A percentile compares a stretch with the other conserved stretches of the same genome.
phyloP scores from a whole-genome alignment of 129 eudicot species.

The Erigeron canadensis region DNA sequence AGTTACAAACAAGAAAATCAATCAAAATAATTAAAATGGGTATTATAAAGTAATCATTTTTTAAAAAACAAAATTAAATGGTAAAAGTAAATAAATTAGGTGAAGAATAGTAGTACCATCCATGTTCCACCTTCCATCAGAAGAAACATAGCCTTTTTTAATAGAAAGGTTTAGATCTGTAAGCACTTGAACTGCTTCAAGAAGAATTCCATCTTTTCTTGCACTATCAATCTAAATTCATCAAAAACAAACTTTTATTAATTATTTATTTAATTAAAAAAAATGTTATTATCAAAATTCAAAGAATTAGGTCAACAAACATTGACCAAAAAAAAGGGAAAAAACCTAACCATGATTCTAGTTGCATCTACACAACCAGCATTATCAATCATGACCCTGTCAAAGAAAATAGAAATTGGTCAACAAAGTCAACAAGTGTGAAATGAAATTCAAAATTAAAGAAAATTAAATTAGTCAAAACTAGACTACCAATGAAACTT shows the following conservation, averaged over 20 bases:
- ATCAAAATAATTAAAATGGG: too few species aligned
- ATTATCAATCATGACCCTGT: conserved; percentile 91
- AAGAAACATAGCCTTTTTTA: conserved; percentile 85
- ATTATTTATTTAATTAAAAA: background rate
- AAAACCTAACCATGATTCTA: conserved; percentile 60
- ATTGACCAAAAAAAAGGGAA: background rate
- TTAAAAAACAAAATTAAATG: too few species aligned
- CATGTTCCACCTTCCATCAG: conserved; percentile 99
- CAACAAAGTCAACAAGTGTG: conserved; percentile 19
- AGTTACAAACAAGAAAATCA: background rate
- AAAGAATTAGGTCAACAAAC: background rate
- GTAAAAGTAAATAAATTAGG: too few species aligned
- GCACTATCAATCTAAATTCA: conserved; percentile 75
- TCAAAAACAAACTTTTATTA: background rate
- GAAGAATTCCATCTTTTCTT: conserved; percentile 80
- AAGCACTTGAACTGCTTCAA: conserved; percentile 91
- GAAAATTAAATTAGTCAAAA: conserved; percentile 32
- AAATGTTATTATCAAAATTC: background rate
- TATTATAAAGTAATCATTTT: too few species aligned
- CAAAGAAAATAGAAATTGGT: conserved; percentile 20
- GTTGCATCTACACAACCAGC: conserved; percentile 78
- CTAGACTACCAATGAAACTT: conserved; percentile 13
- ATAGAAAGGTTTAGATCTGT: conserved; percentile 88
- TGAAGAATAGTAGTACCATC: conserved; percentile 47
- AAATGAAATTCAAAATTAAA: background rate